Evolutionary conservation across 2,329 filamentous ascomycete genomes (phyloP).

Genomic region (Onygena corvina): DNA sequence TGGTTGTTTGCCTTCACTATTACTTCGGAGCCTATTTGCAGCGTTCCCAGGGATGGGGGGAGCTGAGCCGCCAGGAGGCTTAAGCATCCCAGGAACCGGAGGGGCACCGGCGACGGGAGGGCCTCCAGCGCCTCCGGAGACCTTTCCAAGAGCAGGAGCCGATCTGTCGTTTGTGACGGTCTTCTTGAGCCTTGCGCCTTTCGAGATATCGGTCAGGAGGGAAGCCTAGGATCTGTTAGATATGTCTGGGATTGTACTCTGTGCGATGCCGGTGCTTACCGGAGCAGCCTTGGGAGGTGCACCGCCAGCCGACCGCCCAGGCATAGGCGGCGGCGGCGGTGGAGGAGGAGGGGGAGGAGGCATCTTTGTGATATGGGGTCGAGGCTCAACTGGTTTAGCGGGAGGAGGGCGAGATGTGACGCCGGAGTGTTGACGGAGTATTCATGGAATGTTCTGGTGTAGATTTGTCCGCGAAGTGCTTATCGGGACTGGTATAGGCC

Average conservation of each 20-base stretch:
- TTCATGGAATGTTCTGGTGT: too few species aligned
- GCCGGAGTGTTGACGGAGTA: background rate
- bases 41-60: slow-evolving; percentile 52
- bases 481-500: too few species aligned
- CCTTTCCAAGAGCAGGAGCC: slow-evolving; percentile 55
- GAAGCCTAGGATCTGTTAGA: slow-evolving; percentile 53
- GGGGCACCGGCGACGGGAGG: slow-evolving; percentile 63
- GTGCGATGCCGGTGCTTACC: slow-evolving; percentile 17
- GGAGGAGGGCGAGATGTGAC: slow-evolving; percentile 3
- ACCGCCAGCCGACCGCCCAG: slow-evolving; percentile 34
- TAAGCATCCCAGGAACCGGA: slow-evolving; percentile 57
- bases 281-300: slow-evolving; percentile 45
- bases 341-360: slow-evolving; percentile 38
- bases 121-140: slow-evolving; percentile 45
- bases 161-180: slow-evolving; percentile 86
- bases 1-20: slow-evolving; percentile 49
- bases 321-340: slow-evolving; percentile 57
- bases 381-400: slow-evolving; percentile 3
- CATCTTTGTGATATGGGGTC: slow-evolving; percentile 21
- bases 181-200: slow-evolving; percentile 71
- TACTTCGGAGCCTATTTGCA: slow-evolving; percentile 59
- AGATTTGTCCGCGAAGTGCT: too few species aligned
- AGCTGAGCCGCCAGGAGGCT: slow-evolving; percentile 52
- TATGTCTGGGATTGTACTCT: slow-evolving; percentile 16
- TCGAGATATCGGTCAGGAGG: slow-evolving; percentile 74